Base-by-base conservation (phyloP, 2,329 filamentous ascomycete genomes). In the Penicillium sp. region DNA sequence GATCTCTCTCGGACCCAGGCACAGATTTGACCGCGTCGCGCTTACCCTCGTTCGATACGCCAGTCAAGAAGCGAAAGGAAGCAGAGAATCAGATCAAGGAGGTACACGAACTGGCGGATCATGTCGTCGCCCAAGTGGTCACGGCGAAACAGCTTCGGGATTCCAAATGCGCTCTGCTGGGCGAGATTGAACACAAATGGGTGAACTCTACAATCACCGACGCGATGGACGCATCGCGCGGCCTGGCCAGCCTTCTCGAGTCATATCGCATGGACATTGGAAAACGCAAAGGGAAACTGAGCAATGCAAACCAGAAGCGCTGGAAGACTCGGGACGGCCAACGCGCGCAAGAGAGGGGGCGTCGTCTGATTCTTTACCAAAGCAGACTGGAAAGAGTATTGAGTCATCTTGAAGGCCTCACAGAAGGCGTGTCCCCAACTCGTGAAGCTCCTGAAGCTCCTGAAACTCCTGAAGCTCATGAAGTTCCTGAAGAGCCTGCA, bases 211-310 rank as follows among this genome's bases (percentile, higher is more conserved):
- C 48, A 7, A 51, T 65, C 21, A 46, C 50, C 21, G 65, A 62
- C 28, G 54, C 62, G 21, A 60, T 63, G 27, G 64, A 63, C 33
- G 60, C 63, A 28, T 50, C 51, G 20, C 53, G 58, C 37, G 53
- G 63, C 36, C 56, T 70, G 15, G 42, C 44, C 3, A 19, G 47
- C 1, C 46, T 60, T 2, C 30, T 60, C 4, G 48, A 57, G 14
- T 35, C 33, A 3, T 43, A 48, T 19, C 52, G 57, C n/a, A 27
- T 50, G 16, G 47, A 57, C 7, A 47, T 52, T 32, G 40, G 28
- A 4, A 49, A 47, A 8, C 33, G 36, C 15, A 49, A 50, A 26
- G 40, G 47, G 13, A 47, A 45, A 11, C 31, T 52, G 0, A 47
- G 34, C 6, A 26, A 45, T 4, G 36, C 41, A 21, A 50, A 36